Evolutionary conservation across 164 flowering plant genomes (phyloP).

Genomic region (Saururus chinensis): DNA sequence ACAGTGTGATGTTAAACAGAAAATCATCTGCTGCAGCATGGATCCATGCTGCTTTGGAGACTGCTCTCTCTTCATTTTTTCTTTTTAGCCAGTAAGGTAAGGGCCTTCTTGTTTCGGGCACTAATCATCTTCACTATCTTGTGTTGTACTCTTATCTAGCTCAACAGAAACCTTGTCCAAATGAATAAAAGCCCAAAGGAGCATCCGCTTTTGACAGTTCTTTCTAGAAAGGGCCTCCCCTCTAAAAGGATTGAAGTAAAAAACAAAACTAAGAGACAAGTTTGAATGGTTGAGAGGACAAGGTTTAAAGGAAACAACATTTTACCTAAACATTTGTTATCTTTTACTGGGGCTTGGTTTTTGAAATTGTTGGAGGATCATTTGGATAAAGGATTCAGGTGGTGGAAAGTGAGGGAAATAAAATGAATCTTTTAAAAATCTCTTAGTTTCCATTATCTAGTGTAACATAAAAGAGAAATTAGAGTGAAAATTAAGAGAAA

Average conservation of each 20-base stretch:
- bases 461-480: too few species aligned
- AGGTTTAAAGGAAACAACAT: conserved; percentile 30
- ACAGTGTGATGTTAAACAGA: conserved; percentile 11
- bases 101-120: conserved; percentile 4
- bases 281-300: conserved; percentile 16
- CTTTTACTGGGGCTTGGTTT: conserved; percentile 43
- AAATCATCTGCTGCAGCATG: conserved; percentile 29
- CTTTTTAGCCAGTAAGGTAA: conserved; percentile 23
- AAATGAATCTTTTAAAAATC: too few species aligned
- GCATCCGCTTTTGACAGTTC: conserved; percentile 3
- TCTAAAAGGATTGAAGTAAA: conserved; percentile 5
- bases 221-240: conserved; percentile 10
- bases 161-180: conserved; percentile 9
- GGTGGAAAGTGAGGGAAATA: conserved; percentile 15
- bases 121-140: conserved; percentile 18
- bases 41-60: conserved; percentile 52
- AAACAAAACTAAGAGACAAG: conserved; percentile 15
- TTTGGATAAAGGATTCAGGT: conserved; percentile 28
- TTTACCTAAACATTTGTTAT: conserved; percentile 28
- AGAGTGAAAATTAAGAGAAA: too few species aligned
- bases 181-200: conserved; percentile 15
- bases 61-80: conserved; percentile 38
- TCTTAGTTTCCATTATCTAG: too few species aligned
- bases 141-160: conserved; percentile 22
- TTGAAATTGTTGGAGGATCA: conserved; percentile 43